Percentiles rank a stretch among this genome's conserved stretches.
phyloP scores from a whole-genome alignment of 2,329 filamentous ascomycete genomes.

The Sporothrix pseudoabietina region DNA sequence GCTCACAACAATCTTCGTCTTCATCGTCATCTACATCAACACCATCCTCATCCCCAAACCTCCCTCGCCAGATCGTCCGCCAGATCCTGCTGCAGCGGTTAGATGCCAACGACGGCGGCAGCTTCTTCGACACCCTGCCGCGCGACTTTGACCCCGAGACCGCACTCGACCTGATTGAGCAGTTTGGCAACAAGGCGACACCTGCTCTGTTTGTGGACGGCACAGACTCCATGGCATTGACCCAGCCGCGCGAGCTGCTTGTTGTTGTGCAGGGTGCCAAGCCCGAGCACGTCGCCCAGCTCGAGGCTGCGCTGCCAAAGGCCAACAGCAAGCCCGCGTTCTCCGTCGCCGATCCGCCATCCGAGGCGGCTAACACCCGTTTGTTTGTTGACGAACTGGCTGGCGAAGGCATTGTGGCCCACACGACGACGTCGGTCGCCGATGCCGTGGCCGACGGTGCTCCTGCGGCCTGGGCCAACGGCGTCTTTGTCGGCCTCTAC shows the following conservation, averaged over 20 bases:
- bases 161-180: constrained; percentile 60
- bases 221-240: constrained; percentile 26
- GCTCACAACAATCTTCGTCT: not conserved
- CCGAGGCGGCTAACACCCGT: constrained; percentile 47
- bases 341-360: constrained; percentile 51
- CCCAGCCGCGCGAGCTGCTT: constrained; percentile 56
- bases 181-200: constrained; percentile 56
- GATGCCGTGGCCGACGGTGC: constrained; percentile 45
- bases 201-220: constrained; percentile 54
- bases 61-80: constrained; percentile 58
- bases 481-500: constrained; percentile 49
- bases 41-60: constrained; percentile 42
- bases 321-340: constrained; percentile 51
- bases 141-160: constrained; percentile 49
- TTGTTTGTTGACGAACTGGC: constrained; percentile 48
- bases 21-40: constrained; percentile 33
- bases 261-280: constrained; percentile 61
- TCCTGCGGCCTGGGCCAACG: constrained; percentile 46
- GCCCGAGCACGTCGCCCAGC: constrained; percentile 45
- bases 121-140: constrained; percentile 52
- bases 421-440: constrained; percentile 39
- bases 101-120: constrained; percentile 51
- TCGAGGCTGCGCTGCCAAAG: constrained; percentile 48
- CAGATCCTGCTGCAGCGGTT: constrained; percentile 63
- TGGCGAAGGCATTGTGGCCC: constrained; percentile 41